phyloP scores from a whole-genome alignment of 106 monocot species.

The Amphibolis antarctica region DNA sequence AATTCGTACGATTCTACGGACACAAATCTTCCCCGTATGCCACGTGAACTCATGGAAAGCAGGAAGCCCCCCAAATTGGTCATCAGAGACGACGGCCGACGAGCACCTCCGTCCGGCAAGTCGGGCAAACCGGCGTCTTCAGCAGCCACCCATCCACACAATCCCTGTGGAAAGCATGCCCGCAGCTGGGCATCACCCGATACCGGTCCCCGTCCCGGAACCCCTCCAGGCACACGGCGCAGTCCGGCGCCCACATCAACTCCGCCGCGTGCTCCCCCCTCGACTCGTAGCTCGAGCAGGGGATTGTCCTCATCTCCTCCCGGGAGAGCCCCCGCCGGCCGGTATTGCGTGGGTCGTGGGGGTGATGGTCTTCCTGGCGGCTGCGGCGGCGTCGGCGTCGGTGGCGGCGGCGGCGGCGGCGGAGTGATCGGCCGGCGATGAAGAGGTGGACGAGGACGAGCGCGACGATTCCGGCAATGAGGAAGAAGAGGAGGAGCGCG shows the following conservation, averaged over 20 bases:
- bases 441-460: conserved; percentile 57
- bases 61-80: too few relatives aligned
- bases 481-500: conserved; percentile 68
- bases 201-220: conserved; percentile 45
- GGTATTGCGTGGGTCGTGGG: background rate
- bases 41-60: too few relatives aligned
- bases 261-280: background rate
- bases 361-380: background rate
- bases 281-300: conserved; percentile 16
- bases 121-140: conserved; percentile 1
- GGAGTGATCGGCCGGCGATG: conserved; percentile 53
- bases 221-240: conserved; percentile 68
- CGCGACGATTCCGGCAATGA: conserved; percentile 71
- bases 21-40: too few relatives aligned
- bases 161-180: conserved; percentile 23
- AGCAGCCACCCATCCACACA: background rate
- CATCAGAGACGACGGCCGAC: background rate
- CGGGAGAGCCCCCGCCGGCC: conserved; percentile 19
- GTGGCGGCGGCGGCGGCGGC: conserved; percentile 16
- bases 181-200: conserved; percentile 36
- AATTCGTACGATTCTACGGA: too few relatives aligned
- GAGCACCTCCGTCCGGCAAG: background rate
- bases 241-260: conserved; percentile 18
- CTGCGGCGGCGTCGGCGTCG: background rate
- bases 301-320: conserved; percentile 27